Evolutionary conservation across 2,329 filamentous ascomycete species (phyloP).

Genomic region (Fusarium secorum): DNA sequence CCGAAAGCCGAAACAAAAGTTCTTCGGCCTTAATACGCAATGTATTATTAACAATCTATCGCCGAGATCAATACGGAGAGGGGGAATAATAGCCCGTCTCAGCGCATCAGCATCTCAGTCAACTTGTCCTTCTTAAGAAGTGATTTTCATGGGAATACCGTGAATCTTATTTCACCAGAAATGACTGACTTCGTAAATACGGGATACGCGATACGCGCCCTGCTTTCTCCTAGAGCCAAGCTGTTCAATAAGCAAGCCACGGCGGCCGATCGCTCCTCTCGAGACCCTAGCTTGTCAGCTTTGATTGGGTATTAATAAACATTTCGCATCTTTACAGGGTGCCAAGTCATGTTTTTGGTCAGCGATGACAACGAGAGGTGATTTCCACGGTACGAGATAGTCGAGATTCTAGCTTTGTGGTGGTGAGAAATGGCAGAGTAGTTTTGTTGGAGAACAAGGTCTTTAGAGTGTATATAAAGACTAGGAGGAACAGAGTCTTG

Average conservation of each 20-base stretch:
- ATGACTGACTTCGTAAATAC: background rate
- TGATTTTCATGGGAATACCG: background rate
- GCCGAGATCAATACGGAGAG: background rate
- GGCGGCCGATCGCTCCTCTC: background rate
- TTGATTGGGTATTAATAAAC: conserved; percentile 4
- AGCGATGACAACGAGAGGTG: background rate
- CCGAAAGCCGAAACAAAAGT: background rate
- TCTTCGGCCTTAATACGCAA: background rate
- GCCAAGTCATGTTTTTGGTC: background rate
- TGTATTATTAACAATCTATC: background rate
- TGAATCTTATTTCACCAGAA: background rate
- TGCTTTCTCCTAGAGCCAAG: background rate
- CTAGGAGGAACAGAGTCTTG: background rate
- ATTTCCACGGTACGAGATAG: background rate
- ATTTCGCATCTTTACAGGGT: background rate
- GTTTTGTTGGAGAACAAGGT: background rate
- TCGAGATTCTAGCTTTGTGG: background rate
- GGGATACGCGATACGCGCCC: background rate
- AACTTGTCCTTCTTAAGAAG: background rate
- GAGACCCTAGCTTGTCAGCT: background rate
- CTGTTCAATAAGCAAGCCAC: background rate
- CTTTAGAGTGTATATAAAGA: conserved; percentile 9
- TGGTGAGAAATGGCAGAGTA: background rate
- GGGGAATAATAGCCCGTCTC: background rate
- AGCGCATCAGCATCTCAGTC: background rate